Evolutionary conservation across 345 rosid genomes (phyloP).

Genomic region (Acer negundo): DNA sequence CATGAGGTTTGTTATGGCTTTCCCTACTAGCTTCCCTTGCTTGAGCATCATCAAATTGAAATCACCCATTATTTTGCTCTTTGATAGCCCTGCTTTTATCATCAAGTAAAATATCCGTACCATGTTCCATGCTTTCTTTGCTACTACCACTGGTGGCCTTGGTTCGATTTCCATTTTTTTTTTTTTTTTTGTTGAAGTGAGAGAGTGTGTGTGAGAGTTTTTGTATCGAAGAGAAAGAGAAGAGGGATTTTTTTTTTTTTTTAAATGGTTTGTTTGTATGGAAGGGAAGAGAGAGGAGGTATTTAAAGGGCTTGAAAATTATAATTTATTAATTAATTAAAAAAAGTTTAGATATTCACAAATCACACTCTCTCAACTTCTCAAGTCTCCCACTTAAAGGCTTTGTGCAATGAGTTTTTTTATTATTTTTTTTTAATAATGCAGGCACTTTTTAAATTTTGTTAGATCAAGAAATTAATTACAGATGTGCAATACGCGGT

Average conservation of each 20-base stretch:
- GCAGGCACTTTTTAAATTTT: background rate
- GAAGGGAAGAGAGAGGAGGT: constrained; percentile 27
- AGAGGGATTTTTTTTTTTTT: background rate
- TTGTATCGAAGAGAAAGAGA: background rate
- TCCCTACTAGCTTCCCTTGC: constrained; percentile 54
- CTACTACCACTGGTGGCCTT: constrained; percentile 43
- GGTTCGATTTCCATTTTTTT: constrained; percentile 45
- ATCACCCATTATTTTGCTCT: constrained; percentile 59
- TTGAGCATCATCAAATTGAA: constrained; percentile 52
- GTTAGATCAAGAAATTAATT: background rate
- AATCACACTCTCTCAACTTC: background rate
- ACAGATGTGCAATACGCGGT: background rate
- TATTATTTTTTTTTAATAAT: too few species aligned
- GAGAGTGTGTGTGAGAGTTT: background rate
- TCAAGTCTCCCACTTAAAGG: background rate
- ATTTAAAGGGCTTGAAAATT: constrained; percentile 50
- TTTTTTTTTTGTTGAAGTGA: background rate
- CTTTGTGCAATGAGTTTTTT: background rate
- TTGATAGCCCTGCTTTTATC: constrained; percentile 53
- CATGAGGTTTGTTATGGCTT: constrained; percentile 55
- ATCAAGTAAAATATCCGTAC: constrained; percentile 50
- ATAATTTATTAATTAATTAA: constrained; percentile 17
- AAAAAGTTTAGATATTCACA: background rate
- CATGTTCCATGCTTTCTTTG: constrained; percentile 58
- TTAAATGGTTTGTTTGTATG: background rate